Percentiles rank a stretch among this genome's conserved stretches.
Conservation (phyloP, 2,329 filamentous ascomycete genomes). For the Fusarium sp. region DNA sequence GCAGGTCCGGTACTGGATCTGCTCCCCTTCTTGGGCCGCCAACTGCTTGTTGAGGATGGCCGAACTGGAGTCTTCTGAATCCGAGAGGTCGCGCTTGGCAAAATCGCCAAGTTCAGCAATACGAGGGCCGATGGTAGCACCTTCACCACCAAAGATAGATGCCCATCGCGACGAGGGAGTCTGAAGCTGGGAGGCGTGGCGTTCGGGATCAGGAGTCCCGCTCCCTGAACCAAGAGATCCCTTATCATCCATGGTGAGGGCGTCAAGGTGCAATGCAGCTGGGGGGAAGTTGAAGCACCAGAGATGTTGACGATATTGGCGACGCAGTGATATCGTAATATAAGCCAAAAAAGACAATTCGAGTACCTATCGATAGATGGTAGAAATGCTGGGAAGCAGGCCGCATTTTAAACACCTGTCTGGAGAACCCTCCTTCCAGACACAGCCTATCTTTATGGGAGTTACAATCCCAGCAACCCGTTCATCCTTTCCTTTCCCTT, state of each 20-base stretch:
- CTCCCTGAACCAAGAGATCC: slow-evolving; percentile 25
- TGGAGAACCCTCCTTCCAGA: slow-evolving; percentile 11
- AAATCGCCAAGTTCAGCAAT: slow-evolving; percentile 58
- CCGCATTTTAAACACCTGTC: slow-evolving; percentile 30
- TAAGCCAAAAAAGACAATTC: slow-evolving; percentile 5
- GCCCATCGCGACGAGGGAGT: slow-evolving; percentile 45
- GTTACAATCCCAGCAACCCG: slow-evolving; percentile 18
- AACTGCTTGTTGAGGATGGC: slow-evolving; percentile 72
- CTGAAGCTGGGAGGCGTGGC: slow-evolving; percentile 27
- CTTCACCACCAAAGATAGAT: slow-evolving; percentile 51
- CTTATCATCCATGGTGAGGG: slow-evolving; percentile 44
- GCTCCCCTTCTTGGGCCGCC: slow-evolving; percentile 76
- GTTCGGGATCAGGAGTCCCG: slow-evolving; percentile 40
- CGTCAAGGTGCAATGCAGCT: not conserved
- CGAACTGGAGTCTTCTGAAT: slow-evolving; percentile 57
- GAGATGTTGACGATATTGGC: not conserved
- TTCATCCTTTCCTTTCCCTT: slow-evolving; percentile 24
- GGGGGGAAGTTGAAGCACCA: not conserved
- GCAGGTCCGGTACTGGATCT: slow-evolving; percentile 92
- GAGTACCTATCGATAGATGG: slow-evolving; percentile 1
- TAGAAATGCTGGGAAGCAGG: slow-evolving; percentile 8
- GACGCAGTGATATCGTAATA: slow-evolving; percentile 1
- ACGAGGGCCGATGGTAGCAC: slow-evolving; percentile 59
- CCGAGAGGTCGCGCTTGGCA: slow-evolving; percentile 48
- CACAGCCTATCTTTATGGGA: slow-evolving; percentile 11